These are phyloP conservation scores for Aspergillus sp. DNA, from an alignment of 2,329 filamentous ascomycete species.

Conservation along the genomic window DNA sequence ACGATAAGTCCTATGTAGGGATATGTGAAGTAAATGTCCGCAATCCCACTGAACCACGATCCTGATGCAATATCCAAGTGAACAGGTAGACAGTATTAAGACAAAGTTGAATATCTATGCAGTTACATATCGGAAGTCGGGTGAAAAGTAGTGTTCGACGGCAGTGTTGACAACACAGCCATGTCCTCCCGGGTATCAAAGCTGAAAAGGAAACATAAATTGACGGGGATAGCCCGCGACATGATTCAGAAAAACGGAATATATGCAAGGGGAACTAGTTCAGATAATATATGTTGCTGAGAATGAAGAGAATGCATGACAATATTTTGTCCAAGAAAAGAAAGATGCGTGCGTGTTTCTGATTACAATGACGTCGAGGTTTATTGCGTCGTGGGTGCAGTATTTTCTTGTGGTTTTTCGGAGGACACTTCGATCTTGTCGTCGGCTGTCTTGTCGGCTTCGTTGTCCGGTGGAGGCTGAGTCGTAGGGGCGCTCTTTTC, in stretches of 20 bases:
- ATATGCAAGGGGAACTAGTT: no score
- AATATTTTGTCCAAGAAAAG: no score
- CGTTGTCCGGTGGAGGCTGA: neutral
- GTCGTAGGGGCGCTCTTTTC: neutral
- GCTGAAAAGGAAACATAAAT: neutral
- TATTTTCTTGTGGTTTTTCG: neutral
- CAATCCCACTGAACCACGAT: no score
- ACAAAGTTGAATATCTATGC: neutral
- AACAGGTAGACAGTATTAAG: neutral
- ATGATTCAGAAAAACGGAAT: no score
- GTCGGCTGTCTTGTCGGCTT: neutral
- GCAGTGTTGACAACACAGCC: neutral
- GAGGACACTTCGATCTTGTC: neutral
- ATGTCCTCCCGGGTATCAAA: constrained; percentile 4
- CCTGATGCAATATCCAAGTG: no score
- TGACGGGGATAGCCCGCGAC: no score
- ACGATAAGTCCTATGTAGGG: no score
- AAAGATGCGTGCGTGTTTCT: no score
- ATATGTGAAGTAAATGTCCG: no score
- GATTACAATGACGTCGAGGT: no score
- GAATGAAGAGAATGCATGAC: no score
- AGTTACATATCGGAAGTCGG: neutral
- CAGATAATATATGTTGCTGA: no score
- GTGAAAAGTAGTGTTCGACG: neutral
- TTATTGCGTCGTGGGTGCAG: neutral